Percentiles rank a stretch among this genome's conserved stretches.
These are phyloP conservation scores for Podaxis sp. DNA, from an alignment of 768 basidiomycete species.

Conservation along the genomic window DNA sequence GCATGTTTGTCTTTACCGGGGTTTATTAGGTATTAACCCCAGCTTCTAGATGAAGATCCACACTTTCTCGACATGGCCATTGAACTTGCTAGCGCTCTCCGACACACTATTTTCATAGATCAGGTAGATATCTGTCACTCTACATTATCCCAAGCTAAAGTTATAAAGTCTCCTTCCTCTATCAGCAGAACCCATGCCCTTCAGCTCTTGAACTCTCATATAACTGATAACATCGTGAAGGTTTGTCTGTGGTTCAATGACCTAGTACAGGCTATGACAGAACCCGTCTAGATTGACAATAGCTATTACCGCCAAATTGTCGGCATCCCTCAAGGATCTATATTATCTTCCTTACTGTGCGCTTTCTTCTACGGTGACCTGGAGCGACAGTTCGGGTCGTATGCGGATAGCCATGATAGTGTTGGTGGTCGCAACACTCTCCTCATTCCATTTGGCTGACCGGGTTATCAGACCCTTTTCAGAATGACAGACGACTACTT, in stretches of 20 bases:
- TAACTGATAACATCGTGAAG: conserved; percentile 91
- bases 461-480: conserved; percentile 58
- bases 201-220: conserved; percentile 82
- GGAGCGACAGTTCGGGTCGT: conserved; percentile 57
- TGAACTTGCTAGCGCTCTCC: conserved; percentile 62
- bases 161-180: conserved; percentile 43
- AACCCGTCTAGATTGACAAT: conserved; percentile 63
- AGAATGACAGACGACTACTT: conserved; percentile 96
- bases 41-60: conserved; percentile 67
- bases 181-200: conserved; percentile 61
- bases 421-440: conserved; percentile 45
- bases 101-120: conserved; percentile 84
- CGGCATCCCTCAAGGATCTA: conserved; percentile 96
- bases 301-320: conserved; percentile 84
- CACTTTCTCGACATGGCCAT: conserved; percentile 73
- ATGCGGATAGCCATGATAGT: conserved; percentile 56
- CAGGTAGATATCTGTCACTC: conserved; percentile 48
- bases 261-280: neutral
- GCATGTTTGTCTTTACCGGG: conserved; percentile 32
- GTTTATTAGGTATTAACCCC: neutral
- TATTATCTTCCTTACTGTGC: conserved; percentile 92
- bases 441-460: neutral
- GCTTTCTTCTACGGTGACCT: conserved; percentile 94
- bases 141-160: neutral
- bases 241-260: conserved; percentile 33